These are phyloP conservation scores for Arabidopsis lyrata DNA, from an alignment of 441 rosid genomes.

Conservation along the genomic window DNA sequence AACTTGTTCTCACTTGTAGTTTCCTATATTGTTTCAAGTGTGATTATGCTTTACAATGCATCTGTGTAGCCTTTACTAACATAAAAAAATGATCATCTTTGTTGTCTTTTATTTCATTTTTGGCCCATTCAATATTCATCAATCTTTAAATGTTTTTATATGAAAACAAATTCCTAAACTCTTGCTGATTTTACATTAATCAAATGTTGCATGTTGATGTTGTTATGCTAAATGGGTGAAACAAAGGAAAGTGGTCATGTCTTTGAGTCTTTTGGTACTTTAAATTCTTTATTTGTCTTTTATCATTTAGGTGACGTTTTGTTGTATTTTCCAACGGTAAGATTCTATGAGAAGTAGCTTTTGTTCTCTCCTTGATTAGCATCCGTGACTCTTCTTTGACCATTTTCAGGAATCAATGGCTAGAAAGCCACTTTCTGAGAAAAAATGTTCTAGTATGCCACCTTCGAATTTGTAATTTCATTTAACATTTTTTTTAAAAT, in stretches of 20 bases:
- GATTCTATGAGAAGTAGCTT: conserved; percentile 46
- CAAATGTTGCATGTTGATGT: conserved; percentile 4
- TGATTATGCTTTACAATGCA: conserved; percentile 39
- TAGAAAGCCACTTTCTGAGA: no score
- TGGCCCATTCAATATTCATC: background rate
- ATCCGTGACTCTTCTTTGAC: conserved; percentile 47
- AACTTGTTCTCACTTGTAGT: conserved; percentile 43
- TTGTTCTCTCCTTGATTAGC: conserved; percentile 28
- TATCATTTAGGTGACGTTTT: conserved; percentile 38
- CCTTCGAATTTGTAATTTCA: no score
- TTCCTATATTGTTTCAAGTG: conserved; percentile 37
- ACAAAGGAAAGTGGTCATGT: conserved; percentile 27
- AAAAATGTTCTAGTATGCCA: no score
- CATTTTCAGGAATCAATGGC: no score
- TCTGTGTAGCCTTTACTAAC: conserved; percentile 15
- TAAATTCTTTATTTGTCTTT: conserved; percentile 22
- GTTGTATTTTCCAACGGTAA: conserved; percentile 45
- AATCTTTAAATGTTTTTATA: background rate
- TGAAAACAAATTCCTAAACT: conserved; percentile 14
- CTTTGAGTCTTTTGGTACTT: conserved; percentile 6
- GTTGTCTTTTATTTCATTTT: conserved; percentile 33
- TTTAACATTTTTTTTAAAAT: no score
- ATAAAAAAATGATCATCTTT: conserved; percentile 8
- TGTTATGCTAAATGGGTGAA: background rate
- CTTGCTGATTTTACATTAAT: conserved; percentile 18